Conservation (phyloP, 2,329 filamentous ascomycete species). For the Monilinia polystroma region DNA sequence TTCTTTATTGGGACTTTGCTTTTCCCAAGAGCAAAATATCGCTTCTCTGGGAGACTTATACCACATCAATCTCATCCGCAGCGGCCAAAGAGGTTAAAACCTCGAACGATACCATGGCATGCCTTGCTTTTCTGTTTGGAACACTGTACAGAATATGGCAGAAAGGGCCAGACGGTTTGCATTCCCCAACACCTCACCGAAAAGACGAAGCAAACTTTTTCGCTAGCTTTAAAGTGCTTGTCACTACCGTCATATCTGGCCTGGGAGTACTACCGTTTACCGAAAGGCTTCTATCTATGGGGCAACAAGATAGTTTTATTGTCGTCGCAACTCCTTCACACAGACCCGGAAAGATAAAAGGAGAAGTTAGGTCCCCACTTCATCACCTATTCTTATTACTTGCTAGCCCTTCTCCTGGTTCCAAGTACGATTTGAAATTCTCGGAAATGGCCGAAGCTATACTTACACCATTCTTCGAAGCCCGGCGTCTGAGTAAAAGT, state of each 20-base stretch:
- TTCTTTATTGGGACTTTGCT: slow-evolving; percentile 61
- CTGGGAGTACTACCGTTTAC: slow-evolving; percentile 62
- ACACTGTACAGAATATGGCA: slow-evolving; percentile 70
- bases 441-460: slow-evolving; percentile 46
- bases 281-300: slow-evolving; percentile 56
- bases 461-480: slow-evolving; percentile 58
- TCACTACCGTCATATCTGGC: slow-evolving; percentile 50
- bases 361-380: slow-evolving; percentile 57
- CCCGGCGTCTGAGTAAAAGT: slow-evolving; percentile 40
- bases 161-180: slow-evolving; percentile 44
- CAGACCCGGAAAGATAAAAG: slow-evolving; percentile 51
- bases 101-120: slow-evolving; percentile 77
- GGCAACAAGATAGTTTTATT: slow-evolving; percentile 56
- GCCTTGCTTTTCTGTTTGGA: slow-evolving; percentile 69
- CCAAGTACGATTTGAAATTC: slow-evolving; percentile 34
- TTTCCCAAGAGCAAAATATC: slow-evolving; percentile 55
- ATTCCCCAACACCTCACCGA: slow-evolving; percentile 26
- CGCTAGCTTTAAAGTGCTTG: slow-evolving; percentile 51
- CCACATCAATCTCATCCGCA: slow-evolving; percentile 63
- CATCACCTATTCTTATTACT: slow-evolving; percentile 65
- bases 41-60: slow-evolving; percentile 60
- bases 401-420: slow-evolving; percentile 28
- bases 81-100: slow-evolving; percentile 87
- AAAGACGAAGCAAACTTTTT: slow-evolving; percentile 50
- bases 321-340: slow-evolving; percentile 65